These are phyloP conservation scores for Nidula microcarpa DNA, from an alignment of 768 basidiomycete species.

Conservation along the genomic window DNA sequence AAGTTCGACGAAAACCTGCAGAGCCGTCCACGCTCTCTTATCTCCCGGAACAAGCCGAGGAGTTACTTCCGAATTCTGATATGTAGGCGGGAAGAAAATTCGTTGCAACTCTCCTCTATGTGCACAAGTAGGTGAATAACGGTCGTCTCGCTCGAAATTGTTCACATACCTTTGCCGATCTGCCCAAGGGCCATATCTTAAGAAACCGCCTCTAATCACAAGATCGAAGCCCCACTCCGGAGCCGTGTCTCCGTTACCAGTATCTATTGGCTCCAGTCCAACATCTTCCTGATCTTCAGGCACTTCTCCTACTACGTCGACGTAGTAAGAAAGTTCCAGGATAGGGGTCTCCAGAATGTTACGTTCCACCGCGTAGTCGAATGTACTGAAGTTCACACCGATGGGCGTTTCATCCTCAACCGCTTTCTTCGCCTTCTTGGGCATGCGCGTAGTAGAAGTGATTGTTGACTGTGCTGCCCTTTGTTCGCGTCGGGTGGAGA, in stretches of 20 bases:
- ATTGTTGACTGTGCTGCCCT: conserved; percentile 15
- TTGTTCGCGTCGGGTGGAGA: conserved; percentile 25
- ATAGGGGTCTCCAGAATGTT: conserved; percentile 75
- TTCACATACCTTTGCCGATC: conserved; percentile 77
- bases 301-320: conserved; percentile 79
- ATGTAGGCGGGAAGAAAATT: conserved; percentile 80
- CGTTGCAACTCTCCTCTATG: conserved; percentile 71
- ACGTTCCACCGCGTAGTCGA: conserved; percentile 88
- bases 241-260: conserved; percentile 83
- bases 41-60: conserved; percentile 70
- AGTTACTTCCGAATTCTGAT: conserved; percentile 57
- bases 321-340: conserved; percentile 84
- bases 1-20: conserved; percentile 82
- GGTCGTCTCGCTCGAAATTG: neutral
- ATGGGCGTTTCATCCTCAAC: conserved; percentile 52
- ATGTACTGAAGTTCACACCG: conserved; percentile 48
- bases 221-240: conserved; percentile 96
- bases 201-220: conserved; percentile 65
- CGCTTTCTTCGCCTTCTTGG: conserved; percentile 26
- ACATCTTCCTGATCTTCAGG: conserved; percentile 30
- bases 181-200: conserved; percentile 95
- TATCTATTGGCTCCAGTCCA: conserved; percentile 50
- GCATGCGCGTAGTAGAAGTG: conserved; percentile 3
- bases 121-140: neutral
- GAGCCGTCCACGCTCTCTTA: conserved; percentile 73